These are phyloP conservation scores for Pseudogymnoascus sp. DNA, from an alignment of 2,329 filamentous ascomycete genomes.

Conservation along the genomic window DNA sequence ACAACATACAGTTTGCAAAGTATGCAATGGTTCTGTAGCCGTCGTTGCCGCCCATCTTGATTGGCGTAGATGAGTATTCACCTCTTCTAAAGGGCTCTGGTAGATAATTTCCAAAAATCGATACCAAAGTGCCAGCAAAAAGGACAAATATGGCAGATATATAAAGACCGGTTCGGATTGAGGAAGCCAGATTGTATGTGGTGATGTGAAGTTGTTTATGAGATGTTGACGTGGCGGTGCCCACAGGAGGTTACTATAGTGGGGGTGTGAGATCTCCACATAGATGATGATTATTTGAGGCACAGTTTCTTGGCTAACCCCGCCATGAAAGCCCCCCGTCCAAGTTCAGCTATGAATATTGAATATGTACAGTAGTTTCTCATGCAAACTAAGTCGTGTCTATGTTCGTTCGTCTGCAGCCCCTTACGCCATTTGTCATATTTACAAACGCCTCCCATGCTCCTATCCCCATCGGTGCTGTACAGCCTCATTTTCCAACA, in stretches of 20 bases:
- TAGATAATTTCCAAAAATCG: constrained; percentile 9
- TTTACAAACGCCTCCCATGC: background rate
- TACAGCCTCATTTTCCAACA: background rate
- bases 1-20: constrained; percentile 57
- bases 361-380: background rate
- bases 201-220: constrained; percentile 8
- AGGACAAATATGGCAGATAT: constrained; percentile 15
- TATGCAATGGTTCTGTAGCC: constrained; percentile 63
- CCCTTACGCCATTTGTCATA: constrained; percentile 1
- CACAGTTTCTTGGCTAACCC: background rate
- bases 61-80: background rate
- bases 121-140: constrained; percentile 15
- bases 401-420: background rate
- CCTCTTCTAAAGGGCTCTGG: background rate
- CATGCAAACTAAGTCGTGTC: background rate
- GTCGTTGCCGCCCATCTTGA: constrained; percentile 23
- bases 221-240: constrained; percentile 3
- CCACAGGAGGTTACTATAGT: constrained; percentile 1
- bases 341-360: background rate
- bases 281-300: constrained; percentile 5
- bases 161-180: constrained; percentile 14
- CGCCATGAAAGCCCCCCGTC: background rate
- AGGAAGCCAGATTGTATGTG: constrained; percentile 19
- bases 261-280: constrained; percentile 5
- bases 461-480: background rate